Conservation (phyloP, 345 rosid species). For the Populus alba region DNA sequence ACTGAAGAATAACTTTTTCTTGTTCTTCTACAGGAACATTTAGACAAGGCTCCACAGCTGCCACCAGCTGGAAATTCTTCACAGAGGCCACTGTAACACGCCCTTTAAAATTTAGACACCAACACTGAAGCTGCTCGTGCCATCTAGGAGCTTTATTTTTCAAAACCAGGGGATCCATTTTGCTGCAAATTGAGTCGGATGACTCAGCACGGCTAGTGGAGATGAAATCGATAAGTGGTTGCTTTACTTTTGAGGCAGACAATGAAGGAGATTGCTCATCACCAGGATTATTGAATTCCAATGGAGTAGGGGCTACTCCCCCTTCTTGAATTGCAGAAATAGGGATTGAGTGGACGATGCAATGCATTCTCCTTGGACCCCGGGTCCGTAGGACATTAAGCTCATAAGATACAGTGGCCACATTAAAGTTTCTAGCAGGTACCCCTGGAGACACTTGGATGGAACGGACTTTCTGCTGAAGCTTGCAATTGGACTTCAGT, state of each 20-base stretch:
- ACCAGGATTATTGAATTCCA: slow-evolving; percentile 32
- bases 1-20: slow-evolving; percentile 76
- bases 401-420: slow-evolving; percentile 64
- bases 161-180: slow-evolving; percentile 50
- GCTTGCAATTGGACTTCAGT: slow-evolving; percentile 26
- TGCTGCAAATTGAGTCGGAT: slow-evolving; percentile 1
- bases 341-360: slow-evolving; percentile 65
- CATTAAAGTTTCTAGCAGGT: slow-evolving; percentile 36
- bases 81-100: slow-evolving; percentile 93
- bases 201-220: slow-evolving; percentile 35
- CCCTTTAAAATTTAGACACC: slow-evolving; percentile 92
- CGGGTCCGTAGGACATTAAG: slow-evolving; percentile 78
- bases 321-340: slow-evolving; percentile 65
- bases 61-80: slow-evolving; percentile 88
- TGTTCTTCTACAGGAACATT: slow-evolving; percentile 61
- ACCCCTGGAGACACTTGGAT: slow-evolving; percentile 45
- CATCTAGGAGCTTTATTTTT: slow-evolving; percentile 94
- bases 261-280: slow-evolving; percentile 19
- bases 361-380: slow-evolving; percentile 93
- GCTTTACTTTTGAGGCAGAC: slow-evolving; percentile 38
- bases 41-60: slow-evolving; percentile 47
- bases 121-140: slow-evolving; percentile 94
- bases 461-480: slow-evolving; percentile 34
- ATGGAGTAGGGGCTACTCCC: slow-evolving; percentile 51
- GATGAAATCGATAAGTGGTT: slow-evolving; percentile 34